Evolutionary conservation across 345 rosid species (phyloP).

Genomic region (Eucalyptus guilfoylei): DNA sequence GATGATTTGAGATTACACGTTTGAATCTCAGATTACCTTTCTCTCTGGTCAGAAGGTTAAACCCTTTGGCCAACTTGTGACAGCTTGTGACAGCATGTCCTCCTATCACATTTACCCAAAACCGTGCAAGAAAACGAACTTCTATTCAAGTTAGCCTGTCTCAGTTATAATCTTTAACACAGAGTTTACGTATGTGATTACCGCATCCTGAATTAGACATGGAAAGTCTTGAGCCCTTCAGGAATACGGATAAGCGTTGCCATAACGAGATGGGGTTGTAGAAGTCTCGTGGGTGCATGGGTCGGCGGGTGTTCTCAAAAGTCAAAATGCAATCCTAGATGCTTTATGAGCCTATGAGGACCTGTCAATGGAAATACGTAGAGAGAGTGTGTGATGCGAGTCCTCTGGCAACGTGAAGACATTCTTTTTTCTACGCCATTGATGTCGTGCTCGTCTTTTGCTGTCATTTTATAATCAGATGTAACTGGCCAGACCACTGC

Average conservation of each 20-base stretch:
- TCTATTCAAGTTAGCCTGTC: neutral
- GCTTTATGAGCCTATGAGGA: neutral
- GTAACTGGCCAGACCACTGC: neutral
- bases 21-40: neutral
- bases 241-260: neutral
- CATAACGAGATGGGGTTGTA: neutral
- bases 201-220: neutral
- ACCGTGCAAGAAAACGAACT: neutral
- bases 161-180: neutral
- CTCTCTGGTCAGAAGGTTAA: neutral
- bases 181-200: neutral
- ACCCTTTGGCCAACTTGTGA: neutral
- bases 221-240: neutral
- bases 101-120: neutral
- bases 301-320: neutral
- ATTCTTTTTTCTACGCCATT: neutral
- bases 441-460: neutral
- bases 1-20: neutral
- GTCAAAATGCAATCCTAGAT: neutral
- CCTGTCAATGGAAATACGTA: neutral
- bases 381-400: neutral
- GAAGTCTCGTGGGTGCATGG: neutral
- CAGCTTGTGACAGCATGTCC: neutral
- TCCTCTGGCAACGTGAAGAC: neutral
- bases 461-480: neutral